These are phyloP conservation scores for Cynanchum wilfordii DNA, from an alignment of 257 asterid species.

Conservation along the genomic window DNA sequence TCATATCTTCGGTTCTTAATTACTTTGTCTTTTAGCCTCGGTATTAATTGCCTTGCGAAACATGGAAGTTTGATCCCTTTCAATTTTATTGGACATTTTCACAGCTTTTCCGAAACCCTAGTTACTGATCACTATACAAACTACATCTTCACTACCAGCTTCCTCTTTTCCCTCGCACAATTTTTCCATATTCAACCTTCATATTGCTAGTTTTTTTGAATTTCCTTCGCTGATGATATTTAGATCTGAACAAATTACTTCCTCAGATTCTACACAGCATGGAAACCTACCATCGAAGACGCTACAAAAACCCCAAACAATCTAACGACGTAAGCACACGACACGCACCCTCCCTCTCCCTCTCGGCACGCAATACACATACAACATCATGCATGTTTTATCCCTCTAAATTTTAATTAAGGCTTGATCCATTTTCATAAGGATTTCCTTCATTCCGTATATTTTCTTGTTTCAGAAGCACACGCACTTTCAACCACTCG, in stretches of 20 bases:
- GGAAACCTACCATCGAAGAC: conserved; percentile 69
- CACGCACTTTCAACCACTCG: conserved; percentile 8
- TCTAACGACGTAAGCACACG: conserved; percentile 26
- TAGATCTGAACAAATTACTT: background rate
- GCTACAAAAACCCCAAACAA: conserved; percentile 40
- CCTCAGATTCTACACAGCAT: conserved; percentile 30
- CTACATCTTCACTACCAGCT: background rate
- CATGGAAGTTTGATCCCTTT: conserved; percentile 16
- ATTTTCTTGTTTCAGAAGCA: conserved; percentile 17
- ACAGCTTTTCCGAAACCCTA: conserved; percentile 38
- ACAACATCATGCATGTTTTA: background rate
- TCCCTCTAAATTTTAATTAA: background rate
- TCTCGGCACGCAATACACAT: background rate
- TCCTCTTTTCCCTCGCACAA: background rate
- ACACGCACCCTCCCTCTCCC: conserved; percentile 6
- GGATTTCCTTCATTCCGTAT: background rate
- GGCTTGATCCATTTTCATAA: background rate
- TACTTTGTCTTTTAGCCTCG: conserved; percentile 23
- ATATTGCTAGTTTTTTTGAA: background rate
- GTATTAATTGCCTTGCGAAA: conserved; percentile 26
- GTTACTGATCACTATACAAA: background rate
- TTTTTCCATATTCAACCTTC: background rate
- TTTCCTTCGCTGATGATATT: background rate
- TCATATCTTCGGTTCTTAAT: conserved; percentile 13
- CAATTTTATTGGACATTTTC: conserved; percentile 11